Evolutionary conservation across 2,329 filamentous ascomycete genomes (phyloP), one percentile per base, ranked within the genome.

Genomic region (Cryphonectria radicalis): DNA sequence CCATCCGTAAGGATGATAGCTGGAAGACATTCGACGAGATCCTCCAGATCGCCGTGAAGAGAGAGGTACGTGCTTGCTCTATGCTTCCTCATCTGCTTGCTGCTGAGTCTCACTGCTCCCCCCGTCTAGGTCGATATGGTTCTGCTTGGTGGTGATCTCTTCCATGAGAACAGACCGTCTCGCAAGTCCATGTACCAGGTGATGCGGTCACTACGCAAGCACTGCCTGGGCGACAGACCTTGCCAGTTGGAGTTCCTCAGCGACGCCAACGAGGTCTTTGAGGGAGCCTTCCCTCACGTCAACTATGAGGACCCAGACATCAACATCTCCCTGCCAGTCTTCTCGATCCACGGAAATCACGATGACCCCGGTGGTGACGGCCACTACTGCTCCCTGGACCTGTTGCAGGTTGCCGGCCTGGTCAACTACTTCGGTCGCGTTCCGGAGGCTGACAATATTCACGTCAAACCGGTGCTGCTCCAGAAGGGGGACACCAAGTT

Each of bases 241-340:
- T 98, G 95, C 79, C 93, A 97, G 80, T 86, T 99, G 72, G 93
- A 99, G 81, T 94, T 98, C 81, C 86, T 99, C 62, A 97, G 94
- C 78, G 96, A 99, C 81, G 94, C 93, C 10, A 94, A 91, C 75
- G 93, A 97, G 77, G 93, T 95, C 74, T 98, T 99, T 77, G 92
- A 94, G 73, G 93, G 93, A 8, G 91, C 94, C 0, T 97, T 98
- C 78, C 91, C 94, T 66, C 93, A 98, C 80, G 95, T 97, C 81
- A 99, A 99, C 81, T 99, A 99, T 81, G 94, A 98, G 81, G 96
- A 99, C 77, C 90, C 93, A 35, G 94, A 99, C 77, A 98, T 99
- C 81, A 99, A 99, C 77, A 90, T 99, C 73, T 93, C 95, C 0
- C 98, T 98, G 70, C 96, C 96, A 0, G 94, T 99, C 40, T 99